Evolutionary conservation across 75 land plant genomes (phyloP).

Genomic region (Gnetum montanum): DNA sequence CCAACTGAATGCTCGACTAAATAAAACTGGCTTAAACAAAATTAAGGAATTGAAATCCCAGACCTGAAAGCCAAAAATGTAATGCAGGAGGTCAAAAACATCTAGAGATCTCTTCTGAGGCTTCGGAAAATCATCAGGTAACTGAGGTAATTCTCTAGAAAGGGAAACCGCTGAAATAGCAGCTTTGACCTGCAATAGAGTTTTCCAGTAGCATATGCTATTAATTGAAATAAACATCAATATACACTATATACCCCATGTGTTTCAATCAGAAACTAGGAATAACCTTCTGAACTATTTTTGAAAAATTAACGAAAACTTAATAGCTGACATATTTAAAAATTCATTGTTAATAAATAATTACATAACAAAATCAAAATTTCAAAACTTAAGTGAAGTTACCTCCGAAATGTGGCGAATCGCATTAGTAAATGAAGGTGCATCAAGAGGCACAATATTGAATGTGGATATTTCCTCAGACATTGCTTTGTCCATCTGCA

Average conservation of each 20-base stretch:
- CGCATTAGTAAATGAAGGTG: slow-evolving; percentile 64
- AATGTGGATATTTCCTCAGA: slow-evolving; percentile 57
- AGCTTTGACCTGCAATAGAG: slow-evolving; percentile 50
- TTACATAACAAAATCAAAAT: background rate
- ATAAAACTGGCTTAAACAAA: no score
- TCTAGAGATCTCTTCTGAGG: slow-evolving; percentile 46
- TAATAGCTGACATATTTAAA: background rate
- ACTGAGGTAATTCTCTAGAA: slow-evolving; percentile 44
- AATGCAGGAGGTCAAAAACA: slow-evolving; percentile 84
- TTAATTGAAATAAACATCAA: no score
- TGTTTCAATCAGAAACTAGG: no score
- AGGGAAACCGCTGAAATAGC: slow-evolving; percentile 60
- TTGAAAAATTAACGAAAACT: no score
- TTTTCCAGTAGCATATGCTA: background rate
- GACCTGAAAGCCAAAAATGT: slow-evolving; percentile 97
- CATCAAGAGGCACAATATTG: slow-evolving; percentile 93
- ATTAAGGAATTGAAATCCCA: no score
- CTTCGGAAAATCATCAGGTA: slow-evolving; percentile 46
- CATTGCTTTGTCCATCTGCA: slow-evolving; percentile 66
- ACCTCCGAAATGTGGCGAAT: slow-evolving; percentile 81
- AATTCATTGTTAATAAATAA: background rate
- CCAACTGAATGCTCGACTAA: no score
- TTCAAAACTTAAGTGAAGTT: slow-evolving; percentile 12
- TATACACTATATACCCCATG: no score
- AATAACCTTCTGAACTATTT: no score